phyloP scores from a whole-genome alignment of 208 protist species.

The Crithidia mellificae region DNA sequence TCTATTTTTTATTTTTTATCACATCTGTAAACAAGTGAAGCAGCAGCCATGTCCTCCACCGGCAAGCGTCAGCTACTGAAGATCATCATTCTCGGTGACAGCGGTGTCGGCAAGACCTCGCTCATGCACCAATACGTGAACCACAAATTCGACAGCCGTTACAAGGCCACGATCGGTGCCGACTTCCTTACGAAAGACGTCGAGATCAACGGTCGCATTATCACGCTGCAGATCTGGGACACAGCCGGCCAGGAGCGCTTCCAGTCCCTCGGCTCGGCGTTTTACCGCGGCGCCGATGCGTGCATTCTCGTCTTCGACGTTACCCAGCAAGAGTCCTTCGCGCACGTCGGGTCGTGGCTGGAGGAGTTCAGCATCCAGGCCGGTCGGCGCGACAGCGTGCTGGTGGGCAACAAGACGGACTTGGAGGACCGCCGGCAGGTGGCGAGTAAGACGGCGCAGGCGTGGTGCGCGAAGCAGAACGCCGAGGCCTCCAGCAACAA shows the following conservation, averaged over 20 bases:
- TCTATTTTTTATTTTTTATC: no score
- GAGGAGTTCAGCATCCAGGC: conserved; percentile 98
- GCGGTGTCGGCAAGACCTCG: conserved; percentile 91
- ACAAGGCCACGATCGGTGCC: conserved; percentile 99
- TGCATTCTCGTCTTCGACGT: conserved; percentile 93
- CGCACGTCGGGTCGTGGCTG: conserved; percentile 94
- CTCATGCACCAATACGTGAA: conserved; percentile 93
- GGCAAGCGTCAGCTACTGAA: conserved; percentile 90
- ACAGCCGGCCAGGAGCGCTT: conserved; percentile 99
- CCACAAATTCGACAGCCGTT: conserved; percentile 94
- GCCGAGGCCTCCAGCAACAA: conserved; percentile 33
- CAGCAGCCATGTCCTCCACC: conserved; percentile 31
- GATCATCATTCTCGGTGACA: conserved; percentile 94
- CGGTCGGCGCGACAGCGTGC: conserved; percentile 97
- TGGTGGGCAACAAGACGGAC: conserved; percentile 99
- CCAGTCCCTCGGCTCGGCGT: conserved; percentile 98
- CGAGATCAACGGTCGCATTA: conserved; percentile 95
- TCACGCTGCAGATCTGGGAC: conserved; percentile 97
- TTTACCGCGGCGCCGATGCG: conserved; percentile 99
- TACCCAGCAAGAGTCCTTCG: conserved; percentile 85
- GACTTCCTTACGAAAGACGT: conserved; percentile 99
- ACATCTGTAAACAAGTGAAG: not conserved
- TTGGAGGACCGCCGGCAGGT: conserved; percentile 95
- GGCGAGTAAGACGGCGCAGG: conserved; percentile 90
- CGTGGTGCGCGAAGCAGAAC: conserved; percentile 94